Evolutionary conservation across 805 yeast genomes (phyloP).

Genomic region (Candida sakaeoensis): DNA sequence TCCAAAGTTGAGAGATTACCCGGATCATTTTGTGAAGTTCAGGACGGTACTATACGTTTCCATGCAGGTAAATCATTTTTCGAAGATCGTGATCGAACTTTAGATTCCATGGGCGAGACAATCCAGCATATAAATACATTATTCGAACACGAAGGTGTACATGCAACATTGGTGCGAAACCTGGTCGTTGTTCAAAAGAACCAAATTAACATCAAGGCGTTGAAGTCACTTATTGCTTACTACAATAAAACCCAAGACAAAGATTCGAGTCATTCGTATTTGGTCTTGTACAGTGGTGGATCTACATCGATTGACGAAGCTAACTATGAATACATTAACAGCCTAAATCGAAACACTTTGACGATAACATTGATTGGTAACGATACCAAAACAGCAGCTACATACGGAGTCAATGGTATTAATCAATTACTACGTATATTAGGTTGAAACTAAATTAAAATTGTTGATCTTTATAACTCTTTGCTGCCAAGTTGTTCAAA

Average conservation of each 20-base stretch:
- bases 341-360: conserved; percentile 42
- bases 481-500: conserved; percentile 49
- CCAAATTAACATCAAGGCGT: conserved; percentile 53
- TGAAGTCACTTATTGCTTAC: conserved; percentile 46
- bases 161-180: conserved; percentile 70
- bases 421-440: conserved; percentile 54
- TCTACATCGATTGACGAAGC: conserved; percentile 69
- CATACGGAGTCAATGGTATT: conserved; percentile 61
- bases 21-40: conserved; percentile 66
- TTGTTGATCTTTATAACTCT: conserved; percentile 48
- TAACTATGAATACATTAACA: conserved; percentile 51
- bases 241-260: conserved; percentile 17
- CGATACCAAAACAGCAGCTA: conserved; percentile 53
- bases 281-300: conserved; percentile 56
- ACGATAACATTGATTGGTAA: conserved; percentile 42
- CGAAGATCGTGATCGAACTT: conserved; percentile 58
- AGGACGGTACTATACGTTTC: conserved; percentile 73
- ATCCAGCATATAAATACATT: conserved; percentile 81
- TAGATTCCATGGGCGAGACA: conserved; percentile 74
- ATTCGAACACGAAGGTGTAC: conserved; percentile 54
- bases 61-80: conserved; percentile 69
- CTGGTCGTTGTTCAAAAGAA: conserved; percentile 70
- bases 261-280: too few species aligned
- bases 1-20: conserved; percentile 75
- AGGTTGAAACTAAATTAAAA: conserved; percentile 15